These are phyloP conservation scores for Eucalyptus caleyi DNA, from an alignment of 345 rosid species.

Conservation along the genomic window DNA sequence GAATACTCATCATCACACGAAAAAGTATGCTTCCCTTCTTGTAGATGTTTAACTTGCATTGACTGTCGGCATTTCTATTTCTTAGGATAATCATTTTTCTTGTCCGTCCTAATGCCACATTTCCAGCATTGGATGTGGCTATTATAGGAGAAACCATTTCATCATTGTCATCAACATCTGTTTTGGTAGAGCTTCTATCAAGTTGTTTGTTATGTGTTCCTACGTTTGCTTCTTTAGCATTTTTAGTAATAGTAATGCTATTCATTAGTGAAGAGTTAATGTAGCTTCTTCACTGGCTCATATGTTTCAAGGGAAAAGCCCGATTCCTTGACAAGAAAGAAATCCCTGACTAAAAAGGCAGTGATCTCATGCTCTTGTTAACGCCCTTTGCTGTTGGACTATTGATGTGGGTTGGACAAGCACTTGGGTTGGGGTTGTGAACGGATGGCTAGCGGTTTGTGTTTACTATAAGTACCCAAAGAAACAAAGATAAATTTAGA, in stretches of 20 bases:
- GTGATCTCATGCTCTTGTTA: background rate
- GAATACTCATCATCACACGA: constrained; percentile 75
- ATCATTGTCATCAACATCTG: background rate
- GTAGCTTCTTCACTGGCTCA: background rate
- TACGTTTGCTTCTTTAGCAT: background rate
- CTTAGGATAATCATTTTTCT: background rate
- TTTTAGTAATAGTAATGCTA: background rate
- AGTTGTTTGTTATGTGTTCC: background rate
- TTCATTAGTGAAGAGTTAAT: background rate
- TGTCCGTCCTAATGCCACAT: background rate
- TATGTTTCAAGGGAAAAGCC: background rate
- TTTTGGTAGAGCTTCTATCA: no score
- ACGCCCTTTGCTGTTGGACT: constrained; percentile 58
- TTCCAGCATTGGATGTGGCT: background rate
- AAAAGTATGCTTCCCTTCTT: constrained; percentile 27
- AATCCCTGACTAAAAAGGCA: no score
- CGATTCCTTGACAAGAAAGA: no score
- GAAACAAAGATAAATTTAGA: background rate
- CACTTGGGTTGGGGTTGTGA: constrained; percentile 75
- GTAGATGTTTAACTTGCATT: background rate
- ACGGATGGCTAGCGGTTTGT: constrained; percentile 91
- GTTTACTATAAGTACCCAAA: constrained; percentile 57
- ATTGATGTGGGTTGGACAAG: constrained; percentile 99
- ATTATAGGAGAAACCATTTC: background rate
- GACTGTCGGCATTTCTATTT: background rate